Conservation (phyloP, 1,139 yeast species). For the Suhomyces yuchorum region DNA sequence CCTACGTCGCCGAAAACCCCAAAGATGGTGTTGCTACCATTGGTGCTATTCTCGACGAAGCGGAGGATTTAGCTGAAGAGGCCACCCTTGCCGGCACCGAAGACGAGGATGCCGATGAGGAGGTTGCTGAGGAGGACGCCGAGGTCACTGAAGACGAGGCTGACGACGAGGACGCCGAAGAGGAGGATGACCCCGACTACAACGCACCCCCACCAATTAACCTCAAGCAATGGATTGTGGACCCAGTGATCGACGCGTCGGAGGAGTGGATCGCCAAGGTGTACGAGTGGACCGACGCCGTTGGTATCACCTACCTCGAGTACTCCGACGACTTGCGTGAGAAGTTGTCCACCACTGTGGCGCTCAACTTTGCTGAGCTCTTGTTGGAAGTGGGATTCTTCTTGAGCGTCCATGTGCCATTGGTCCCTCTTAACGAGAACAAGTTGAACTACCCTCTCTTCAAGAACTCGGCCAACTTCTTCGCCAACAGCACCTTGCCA, state of each 20-base stretch:
- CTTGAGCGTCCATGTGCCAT: conserved; percentile 37
- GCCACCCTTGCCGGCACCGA: conserved; percentile 22
- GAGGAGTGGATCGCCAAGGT: conserved; percentile 33
- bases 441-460: conserved; percentile 41
- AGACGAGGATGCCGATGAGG: conserved; percentile 27
- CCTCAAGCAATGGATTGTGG: conserved; percentile 41
- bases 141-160: conserved; percentile 30
- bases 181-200: conserved; percentile 25
- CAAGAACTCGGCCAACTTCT: conserved; percentile 37
- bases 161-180: conserved; percentile 26
- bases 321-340: conserved; percentile 52
- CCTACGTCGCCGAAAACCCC: conserved; percentile 38
- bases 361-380: conserved; percentile 48
- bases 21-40: conserved; percentile 37
- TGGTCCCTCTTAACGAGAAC: conserved; percentile 43
- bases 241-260: conserved; percentile 38
- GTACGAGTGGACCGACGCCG: conserved; percentile 39
- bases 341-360: conserved; percentile 48
- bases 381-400: conserved; percentile 41
- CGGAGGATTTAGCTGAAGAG: conserved; percentile 24
- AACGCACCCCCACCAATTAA: conserved; percentile 46
- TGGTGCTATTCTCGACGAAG: conserved; percentile 16
- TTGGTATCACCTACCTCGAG: conserved; percentile 45
- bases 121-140: conserved; percentile 16
- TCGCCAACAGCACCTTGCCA: conserved; percentile 26